Evolutionary conservation across 495 filamentous ascomycete genomes (phyloP), one percentile per base, ranked within the genome.

Genomic region (Sabuloglossum arenarium): DNA sequence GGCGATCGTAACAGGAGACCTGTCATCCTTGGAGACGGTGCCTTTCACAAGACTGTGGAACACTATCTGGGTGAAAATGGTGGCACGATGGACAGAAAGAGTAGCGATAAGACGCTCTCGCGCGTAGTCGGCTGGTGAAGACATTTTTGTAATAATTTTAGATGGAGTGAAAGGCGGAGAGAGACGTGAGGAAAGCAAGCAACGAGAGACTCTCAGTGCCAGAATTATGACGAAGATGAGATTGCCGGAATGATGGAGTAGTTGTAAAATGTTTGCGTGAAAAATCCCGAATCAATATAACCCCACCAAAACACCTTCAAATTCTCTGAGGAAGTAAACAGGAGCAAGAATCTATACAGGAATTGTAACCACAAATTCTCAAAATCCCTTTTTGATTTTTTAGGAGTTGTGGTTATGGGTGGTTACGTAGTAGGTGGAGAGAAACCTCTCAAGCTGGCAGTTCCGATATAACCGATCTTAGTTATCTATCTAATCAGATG

Each of bases 1-100:
- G 65, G 88, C 91, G 60, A 97, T 88, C 30, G 91, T 98, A 60
- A 98, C 91, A 59, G 93, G 91, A 25, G 93, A 97, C 60, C 81
- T 82, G 71, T 98, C 93, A 66, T 85, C 82, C 73, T 97, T 99
- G 62, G 82, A 85, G 32, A 93, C 74, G 55, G 91, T 94, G 57
- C 89, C 88, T 71, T 97, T 97, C 61, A 87, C 81, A 65, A 83
- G 86, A 56, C 86, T 81, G 70, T 85, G 80, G 77, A 93, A 97
- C 68, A 97, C 89, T 59, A 79, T 80, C 73, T 94, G 88, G 55
- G 91, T 97, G 57, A 97, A 80, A 59, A 89, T 71, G 28, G 81
- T 74, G 21, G 91, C 91, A 56, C 93, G 80, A 69, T 94, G 88
- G 50, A 97, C 88, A 57, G 93, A 88, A 24, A 97, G 80, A 67